These are phyloP conservation scores for Rhodotorula sp. DNA, from an alignment of 1,284 basidiomycete species.

Conservation along the genomic window DNA sequence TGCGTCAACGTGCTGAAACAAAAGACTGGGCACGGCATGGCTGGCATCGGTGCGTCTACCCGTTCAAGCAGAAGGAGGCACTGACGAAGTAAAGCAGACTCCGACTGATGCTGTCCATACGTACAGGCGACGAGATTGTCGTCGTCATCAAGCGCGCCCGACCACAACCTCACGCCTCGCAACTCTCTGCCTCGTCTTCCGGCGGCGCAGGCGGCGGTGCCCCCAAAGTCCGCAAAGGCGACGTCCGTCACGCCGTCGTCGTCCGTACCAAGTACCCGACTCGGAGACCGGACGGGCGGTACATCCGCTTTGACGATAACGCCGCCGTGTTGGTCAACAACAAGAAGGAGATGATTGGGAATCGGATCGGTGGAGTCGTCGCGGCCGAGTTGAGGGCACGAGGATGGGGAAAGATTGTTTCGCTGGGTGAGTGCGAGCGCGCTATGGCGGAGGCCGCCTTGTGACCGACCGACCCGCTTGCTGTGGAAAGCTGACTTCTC, in stretches of 20 bases:
- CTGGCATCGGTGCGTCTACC: conserved; percentile 54
- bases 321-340: conserved; percentile 93
- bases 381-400: conserved; percentile 84
- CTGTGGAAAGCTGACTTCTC: background rate
- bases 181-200: conserved; percentile 57
- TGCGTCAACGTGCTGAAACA: conserved; percentile 96
- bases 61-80: no score
- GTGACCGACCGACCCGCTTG: no score
- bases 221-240: conserved; percentile 73
- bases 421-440: conserved; percentile 17
- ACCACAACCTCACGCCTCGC: conserved; percentile 58
- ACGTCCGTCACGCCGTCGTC: conserved; percentile 90
- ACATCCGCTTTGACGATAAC: conserved; percentile 94
- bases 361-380: conserved; percentile 89
- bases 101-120: no score
- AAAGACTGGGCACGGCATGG: conserved; percentile 79
- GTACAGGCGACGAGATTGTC: conserved; percentile 96
- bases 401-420: conserved; percentile 92
- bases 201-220: conserved; percentile 52
- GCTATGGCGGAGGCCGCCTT: no score
- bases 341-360: conserved; percentile 94
- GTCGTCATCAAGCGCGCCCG: conserved; percentile 92
- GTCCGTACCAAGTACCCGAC: conserved; percentile 84
- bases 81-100: no score
- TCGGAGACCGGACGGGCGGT: conserved; percentile 78